A percentile compares a stretch with the other conserved stretches of the same genome.
Conservation (phyloP, 768 basidiomycete species). For the Boletus sensibilis region DNA sequence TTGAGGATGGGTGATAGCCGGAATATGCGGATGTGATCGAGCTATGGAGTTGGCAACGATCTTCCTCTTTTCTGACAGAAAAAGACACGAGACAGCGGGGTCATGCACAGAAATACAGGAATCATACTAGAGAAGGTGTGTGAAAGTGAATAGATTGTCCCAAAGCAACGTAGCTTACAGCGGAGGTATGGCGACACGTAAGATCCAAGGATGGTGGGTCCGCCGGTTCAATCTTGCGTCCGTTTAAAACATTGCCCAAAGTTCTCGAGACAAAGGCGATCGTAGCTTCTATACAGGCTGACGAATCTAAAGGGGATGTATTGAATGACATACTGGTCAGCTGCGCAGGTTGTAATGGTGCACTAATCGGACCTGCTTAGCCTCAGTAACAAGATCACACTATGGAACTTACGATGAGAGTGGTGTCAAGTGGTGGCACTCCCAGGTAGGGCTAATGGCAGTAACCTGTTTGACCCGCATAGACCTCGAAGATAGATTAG, state of each 20-base stretch:
- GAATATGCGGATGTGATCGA: slow-evolving; percentile 55
- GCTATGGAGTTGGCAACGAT: slow-evolving; percentile 36
- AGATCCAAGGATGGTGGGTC: slow-evolving; percentile 56
- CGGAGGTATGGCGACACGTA: slow-evolving; percentile 44
- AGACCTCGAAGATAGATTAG: slow-evolving; percentile 44
- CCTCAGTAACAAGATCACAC: background rate
- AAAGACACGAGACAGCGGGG: slow-evolving; percentile 39
- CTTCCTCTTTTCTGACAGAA: slow-evolving; percentile 52
- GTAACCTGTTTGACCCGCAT: slow-evolving; percentile 58
- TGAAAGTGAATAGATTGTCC: background rate
- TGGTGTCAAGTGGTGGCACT: slow-evolving; percentile 41
- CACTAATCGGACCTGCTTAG: slow-evolving; percentile 34
- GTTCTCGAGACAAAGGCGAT: slow-evolving; percentile 51
- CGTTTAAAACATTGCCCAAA: slow-evolving; percentile 51
- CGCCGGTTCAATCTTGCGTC: slow-evolving; percentile 37
- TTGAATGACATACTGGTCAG: slow-evolving; percentile 45
- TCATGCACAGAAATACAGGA: slow-evolving; percentile 18
- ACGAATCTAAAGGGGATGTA: slow-evolving; percentile 38
- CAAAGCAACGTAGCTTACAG: slow-evolving; percentile 36
- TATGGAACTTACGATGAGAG: slow-evolving; percentile 42
- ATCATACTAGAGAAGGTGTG: slow-evolving; percentile 9
- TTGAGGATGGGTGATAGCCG: slow-evolving; percentile 43
- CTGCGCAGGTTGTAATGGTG: slow-evolving; percentile 47
- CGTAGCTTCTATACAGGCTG: slow-evolving; percentile 41
- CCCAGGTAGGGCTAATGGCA: slow-evolving; percentile 71